Conservation (phyloP, 139 green algal species). For the Tetraselmis chui region DNA sequence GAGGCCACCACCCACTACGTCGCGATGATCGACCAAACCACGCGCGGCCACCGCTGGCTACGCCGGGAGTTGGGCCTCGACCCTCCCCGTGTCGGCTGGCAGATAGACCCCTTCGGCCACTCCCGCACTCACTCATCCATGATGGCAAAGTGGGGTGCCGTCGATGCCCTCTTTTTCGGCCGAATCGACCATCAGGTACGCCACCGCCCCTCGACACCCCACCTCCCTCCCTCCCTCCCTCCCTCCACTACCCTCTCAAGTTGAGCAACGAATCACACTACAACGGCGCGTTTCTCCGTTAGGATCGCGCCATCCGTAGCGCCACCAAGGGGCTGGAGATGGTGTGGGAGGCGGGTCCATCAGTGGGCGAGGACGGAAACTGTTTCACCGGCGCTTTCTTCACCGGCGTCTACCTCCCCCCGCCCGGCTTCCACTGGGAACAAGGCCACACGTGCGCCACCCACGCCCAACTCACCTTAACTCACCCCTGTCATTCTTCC, state of each 20-base stretch:
- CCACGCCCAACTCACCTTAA: slow-evolving; percentile 10
- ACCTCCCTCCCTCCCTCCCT: neutral
- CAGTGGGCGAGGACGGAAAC: slow-evolving; percentile 40
- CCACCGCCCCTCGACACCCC: neutral
- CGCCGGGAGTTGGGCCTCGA: neutral
- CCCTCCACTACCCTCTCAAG: neutral
- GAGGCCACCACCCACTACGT: slow-evolving; percentile 77
- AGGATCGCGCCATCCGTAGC: slow-evolving; percentile 38
- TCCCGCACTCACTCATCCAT: slow-evolving; percentile 71
- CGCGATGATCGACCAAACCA: slow-evolving; percentile 87
- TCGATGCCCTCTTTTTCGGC: slow-evolving; percentile 81
- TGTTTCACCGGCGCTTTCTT: slow-evolving; percentile 56
- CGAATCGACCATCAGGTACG: slow-evolving; percentile 73
- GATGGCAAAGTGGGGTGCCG: slow-evolving; percentile 55
- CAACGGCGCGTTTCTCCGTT: neutral
- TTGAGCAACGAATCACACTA: no score
- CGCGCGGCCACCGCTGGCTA: slow-evolving; percentile 58
- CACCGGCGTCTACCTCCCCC: slow-evolving; percentile 58
- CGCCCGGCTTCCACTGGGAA: slow-evolving; percentile 68
- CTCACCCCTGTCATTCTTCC: neutral
- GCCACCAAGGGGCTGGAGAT: slow-evolving; percentile 49
- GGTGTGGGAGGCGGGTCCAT: slow-evolving; percentile 58
- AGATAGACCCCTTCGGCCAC: slow-evolving; percentile 91
- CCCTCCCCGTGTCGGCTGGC: slow-evolving; percentile 61
- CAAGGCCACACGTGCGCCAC: slow-evolving; percentile 32